These are phyloP conservation scores for Solanum neorickii DNA, from an alignment of 257 asterid species.

Conservation along the genomic window DNA sequence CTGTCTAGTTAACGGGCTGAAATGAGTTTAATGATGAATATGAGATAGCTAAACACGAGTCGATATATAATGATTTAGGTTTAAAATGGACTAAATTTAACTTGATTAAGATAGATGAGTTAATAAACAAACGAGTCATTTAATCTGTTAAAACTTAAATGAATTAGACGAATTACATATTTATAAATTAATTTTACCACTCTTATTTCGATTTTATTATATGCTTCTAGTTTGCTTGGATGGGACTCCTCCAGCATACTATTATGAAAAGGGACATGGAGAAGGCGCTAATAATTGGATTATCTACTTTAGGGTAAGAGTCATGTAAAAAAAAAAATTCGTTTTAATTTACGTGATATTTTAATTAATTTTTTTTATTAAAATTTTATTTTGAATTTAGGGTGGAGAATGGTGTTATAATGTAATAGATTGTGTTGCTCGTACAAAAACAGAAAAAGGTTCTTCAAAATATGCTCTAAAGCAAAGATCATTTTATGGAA, in stretches of 20 bases:
- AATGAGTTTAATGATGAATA: neutral
- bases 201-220: neutral
- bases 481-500: neutral
- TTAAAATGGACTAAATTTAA: no score
- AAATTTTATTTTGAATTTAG: neutral
- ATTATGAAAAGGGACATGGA: neutral
- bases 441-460: neutral
- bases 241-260: conserved; percentile 1
- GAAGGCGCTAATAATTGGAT: conserved; percentile 3
- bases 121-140: neutral
- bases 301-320: neutral
- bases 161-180: neutral
- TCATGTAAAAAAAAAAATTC: neutral
- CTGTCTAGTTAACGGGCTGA: neutral
- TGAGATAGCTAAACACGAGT: neutral
- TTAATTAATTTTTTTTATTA: neutral
- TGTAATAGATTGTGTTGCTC: neutral
- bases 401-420: conserved; percentile 6
- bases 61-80: no score
- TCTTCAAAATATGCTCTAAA: neutral
- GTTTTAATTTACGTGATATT: neutral
- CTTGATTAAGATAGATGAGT: neutral
- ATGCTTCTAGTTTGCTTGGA: neutral
- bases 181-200: neutral
- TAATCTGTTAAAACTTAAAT: neutral